These are phyloP conservation scores for Yamadazyma blattariae DNA, from an alignment of 1,139 yeast species.

Conservation along the genomic window DNA sequence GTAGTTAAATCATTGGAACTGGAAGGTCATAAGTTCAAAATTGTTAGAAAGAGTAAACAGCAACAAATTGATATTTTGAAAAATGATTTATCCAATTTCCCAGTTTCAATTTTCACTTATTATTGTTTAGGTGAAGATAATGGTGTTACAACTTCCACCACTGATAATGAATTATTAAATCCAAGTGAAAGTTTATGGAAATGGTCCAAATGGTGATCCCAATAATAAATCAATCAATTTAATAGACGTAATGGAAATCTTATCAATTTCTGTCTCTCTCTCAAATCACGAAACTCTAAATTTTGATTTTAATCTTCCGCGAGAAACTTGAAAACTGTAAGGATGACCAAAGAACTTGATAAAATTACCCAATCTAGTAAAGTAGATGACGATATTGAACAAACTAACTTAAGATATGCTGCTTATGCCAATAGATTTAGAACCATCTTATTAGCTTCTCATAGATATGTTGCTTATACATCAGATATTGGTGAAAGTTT, in stretches of 20 bases:
- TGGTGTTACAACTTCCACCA: conserved; percentile 30
- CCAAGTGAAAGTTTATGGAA: conserved; percentile 53
- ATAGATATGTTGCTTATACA: conserved; percentile 82
- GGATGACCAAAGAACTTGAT: conserved; percentile 1
- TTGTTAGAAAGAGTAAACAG: neutral
- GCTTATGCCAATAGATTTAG: conserved; percentile 77
- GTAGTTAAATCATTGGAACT: conserved; percentile 40
- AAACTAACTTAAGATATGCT: conserved; percentile 59
- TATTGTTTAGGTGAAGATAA: conserved; percentile 30
- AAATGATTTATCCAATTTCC: neutral
- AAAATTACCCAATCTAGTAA: conserved; percentile 7
- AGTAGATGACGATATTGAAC: conserved; percentile 14
- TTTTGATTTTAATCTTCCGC: too few species aligned
- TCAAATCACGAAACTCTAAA: too few species aligned
- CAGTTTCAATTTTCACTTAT: neutral
- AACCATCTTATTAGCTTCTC: conserved; percentile 71
- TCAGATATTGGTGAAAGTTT: conserved; percentile 90
- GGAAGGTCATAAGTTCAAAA: conserved; percentile 21
- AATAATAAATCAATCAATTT: too few species aligned
- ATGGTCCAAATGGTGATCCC: conserved; percentile 33
- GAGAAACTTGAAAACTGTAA: too few species aligned
- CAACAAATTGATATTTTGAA: neutral
- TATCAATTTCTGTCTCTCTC: too few species aligned
- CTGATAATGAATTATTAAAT: conserved; percentile 51
- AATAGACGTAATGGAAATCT: too few species aligned